Evolutionary conservation across 2,329 filamentous ascomycete species (phyloP).

Genomic region (Torrubiella hemipterigena): DNA sequence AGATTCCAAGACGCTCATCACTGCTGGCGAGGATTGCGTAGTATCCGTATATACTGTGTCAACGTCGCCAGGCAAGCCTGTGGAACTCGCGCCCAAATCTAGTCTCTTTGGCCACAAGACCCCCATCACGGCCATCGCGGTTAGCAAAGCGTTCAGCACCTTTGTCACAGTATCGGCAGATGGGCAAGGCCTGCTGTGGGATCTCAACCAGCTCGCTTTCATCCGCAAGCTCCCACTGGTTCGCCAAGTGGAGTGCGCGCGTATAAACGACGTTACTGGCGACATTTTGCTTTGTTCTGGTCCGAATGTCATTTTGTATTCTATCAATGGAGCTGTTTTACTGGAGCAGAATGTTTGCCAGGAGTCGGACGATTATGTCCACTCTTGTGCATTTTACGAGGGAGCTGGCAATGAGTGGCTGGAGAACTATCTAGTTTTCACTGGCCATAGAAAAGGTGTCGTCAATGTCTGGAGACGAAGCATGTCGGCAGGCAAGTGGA

Average conservation of each 20-base stretch:
- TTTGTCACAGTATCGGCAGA: conserved; percentile 75
- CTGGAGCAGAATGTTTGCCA: conserved; percentile 71
- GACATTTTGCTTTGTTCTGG: conserved; percentile 80
- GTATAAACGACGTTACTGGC: conserved; percentile 82
- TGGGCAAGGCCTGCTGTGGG: conserved; percentile 82
- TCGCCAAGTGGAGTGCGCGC: conserved; percentile 56
- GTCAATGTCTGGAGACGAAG: conserved; percentile 66
- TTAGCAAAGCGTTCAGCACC: conserved; percentile 79
- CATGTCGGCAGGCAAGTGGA: conserved; percentile 50
- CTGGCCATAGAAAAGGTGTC: conserved; percentile 71
- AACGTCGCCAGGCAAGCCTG: conserved; percentile 49
- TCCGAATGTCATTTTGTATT: conserved; percentile 64
- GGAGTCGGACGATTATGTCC: conserved; percentile 60
- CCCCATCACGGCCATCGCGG: conserved; percentile 69
- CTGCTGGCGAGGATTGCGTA: conserved; percentile 84
- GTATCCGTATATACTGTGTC: conserved; percentile 71
- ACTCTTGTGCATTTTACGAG: conserved; percentile 86
- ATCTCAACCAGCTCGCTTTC: conserved; percentile 81
- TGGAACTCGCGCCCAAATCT: conserved; percentile 68
- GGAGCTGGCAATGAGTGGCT: conserved; percentile 85
- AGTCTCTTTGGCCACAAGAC: conserved; percentile 85
- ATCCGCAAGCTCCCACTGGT: conserved; percentile 58
- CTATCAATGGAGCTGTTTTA: conserved; percentile 74
- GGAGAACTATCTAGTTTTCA: conserved; percentile 76
- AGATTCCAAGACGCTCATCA: conserved; percentile 83